These are phyloP conservation scores for Coemansia aciculifera DNA, from an alignment of 192 early-diverging fungal genomes.

Conservation along the genomic window DNA sequence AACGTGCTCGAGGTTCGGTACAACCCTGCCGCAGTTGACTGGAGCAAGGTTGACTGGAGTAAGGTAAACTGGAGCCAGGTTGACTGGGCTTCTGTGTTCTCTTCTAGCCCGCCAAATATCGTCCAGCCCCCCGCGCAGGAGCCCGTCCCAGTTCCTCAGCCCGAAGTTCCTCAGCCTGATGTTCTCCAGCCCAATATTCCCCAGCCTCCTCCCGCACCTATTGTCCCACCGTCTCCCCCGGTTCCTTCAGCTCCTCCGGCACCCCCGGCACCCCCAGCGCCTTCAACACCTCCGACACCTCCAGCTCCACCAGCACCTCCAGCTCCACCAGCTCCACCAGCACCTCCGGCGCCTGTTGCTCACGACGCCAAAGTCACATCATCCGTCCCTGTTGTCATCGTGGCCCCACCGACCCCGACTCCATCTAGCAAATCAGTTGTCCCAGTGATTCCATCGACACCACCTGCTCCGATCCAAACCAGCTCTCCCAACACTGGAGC, in stretches of 20 bases:
- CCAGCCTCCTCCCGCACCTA: background rate
- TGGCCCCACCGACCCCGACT: background rate
- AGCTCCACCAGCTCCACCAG: background rate
- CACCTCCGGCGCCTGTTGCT: background rate
- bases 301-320: background rate
- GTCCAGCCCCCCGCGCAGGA: background rate
- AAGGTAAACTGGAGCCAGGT: slow-evolving; percentile 23
- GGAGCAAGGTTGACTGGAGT: slow-evolving; percentile 30
- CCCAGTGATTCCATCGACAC: background rate
- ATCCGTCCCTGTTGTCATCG: background rate
- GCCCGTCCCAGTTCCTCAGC: background rate
- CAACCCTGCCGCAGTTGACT: slow-evolving; percentile 26
- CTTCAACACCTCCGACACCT: background rate
- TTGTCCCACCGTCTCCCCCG: background rate
- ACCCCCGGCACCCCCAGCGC: background rate
- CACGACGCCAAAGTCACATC: slow-evolving; percentile 2
- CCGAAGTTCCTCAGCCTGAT: background rate
- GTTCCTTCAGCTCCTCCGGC: background rate
- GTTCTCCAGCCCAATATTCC: background rate
- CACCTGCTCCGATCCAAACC: background rate
- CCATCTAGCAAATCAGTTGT: background rate
- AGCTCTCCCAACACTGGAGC: background rate
- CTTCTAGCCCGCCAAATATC: background rate
- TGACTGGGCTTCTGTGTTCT: slow-evolving; percentile 28
- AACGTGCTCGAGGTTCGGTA: slow-evolving; percentile 23